phyloP scores from a whole-genome alignment of 2,329 filamentous ascomycete species.

The Diaporthe sp. region DNA sequence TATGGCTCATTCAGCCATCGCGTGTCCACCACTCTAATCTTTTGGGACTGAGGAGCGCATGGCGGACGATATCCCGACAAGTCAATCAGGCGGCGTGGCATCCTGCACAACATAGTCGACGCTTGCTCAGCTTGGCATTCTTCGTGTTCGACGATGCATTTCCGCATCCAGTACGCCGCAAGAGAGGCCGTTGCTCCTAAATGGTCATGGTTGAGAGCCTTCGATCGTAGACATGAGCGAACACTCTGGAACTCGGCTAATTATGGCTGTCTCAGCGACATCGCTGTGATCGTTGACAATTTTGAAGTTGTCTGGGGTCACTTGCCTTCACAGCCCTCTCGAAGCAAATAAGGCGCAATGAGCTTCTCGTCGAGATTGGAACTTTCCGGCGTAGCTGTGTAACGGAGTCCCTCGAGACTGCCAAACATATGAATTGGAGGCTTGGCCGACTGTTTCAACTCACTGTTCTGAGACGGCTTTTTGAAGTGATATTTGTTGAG shows the following conservation, averaged over 20 bases:
- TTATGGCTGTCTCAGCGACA: background rate
- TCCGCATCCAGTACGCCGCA: background rate
- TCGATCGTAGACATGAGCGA: background rate
- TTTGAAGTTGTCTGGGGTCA: background rate
- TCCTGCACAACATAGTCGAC: background rate
- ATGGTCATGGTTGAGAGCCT: background rate
- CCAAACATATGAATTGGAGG: background rate
- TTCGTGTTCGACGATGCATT: background rate
- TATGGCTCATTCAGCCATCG: background rate
- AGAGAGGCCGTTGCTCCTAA: background rate
- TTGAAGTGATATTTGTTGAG: background rate
- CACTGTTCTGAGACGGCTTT: background rate
- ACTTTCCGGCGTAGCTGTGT: background rate
- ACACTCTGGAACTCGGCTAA: background rate
- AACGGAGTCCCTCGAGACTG: background rate
- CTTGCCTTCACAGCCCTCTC: background rate
- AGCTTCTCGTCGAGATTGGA: background rate
- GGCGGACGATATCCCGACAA: background rate
- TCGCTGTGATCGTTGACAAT: background rate
- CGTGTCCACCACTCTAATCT: background rate
- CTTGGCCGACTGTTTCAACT: background rate
- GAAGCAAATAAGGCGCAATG: background rate
- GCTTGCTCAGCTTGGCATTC: background rate
- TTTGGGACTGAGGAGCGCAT: background rate
- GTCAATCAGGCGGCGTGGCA: background rate